phyloP scores from a whole-genome alignment of 1,284 basidiomycete genomes.

The Fistulinella cinereoalba region DNA sequence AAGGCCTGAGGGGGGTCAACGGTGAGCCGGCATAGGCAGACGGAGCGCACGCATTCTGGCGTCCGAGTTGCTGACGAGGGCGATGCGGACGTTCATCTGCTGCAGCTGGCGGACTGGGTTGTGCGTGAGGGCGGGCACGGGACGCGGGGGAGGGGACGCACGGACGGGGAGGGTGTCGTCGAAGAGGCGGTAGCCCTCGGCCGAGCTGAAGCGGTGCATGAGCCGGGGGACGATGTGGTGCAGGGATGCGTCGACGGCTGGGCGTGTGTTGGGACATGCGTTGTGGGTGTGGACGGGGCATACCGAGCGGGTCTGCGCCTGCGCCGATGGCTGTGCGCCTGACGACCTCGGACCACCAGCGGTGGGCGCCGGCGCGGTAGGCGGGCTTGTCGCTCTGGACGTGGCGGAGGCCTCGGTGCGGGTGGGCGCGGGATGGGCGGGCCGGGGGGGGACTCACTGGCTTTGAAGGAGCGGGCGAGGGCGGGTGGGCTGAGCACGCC shows the following conservation, averaged over 20 bases:
- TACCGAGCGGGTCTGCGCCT: slow-evolving; percentile 58
- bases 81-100: slow-evolving; percentile 47
- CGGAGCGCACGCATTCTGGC: slow-evolving; percentile 54
- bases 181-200: slow-evolving; percentile 66
- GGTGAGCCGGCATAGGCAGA: background rate
- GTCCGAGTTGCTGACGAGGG: slow-evolving; percentile 70
- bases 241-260: slow-evolving; percentile 54
- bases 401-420: slow-evolving; percentile 54
- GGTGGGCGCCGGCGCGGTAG: slow-evolving; percentile 45
- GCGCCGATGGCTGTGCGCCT: slow-evolving; percentile 67
- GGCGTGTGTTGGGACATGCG: slow-evolving; percentile 14
- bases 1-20: slow-evolving; percentile 34
- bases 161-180: slow-evolving; percentile 60
- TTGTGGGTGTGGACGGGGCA: slow-evolving; percentile 21
- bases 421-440: slow-evolving; percentile 2
- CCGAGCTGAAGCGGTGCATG: slow-evolving; percentile 63
- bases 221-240: slow-evolving; percentile 52
- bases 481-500: slow-evolving; percentile 52
- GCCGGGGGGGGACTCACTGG: slow-evolving; percentile 37
- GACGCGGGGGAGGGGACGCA: slow-evolving; percentile 35
- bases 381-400: slow-evolving; percentile 58
- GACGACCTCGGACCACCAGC: slow-evolving; percentile 76
- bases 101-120: slow-evolving; percentile 48
- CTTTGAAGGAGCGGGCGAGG: slow-evolving; percentile 65
- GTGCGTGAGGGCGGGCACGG: slow-evolving; percentile 9